phyloP scores from a whole-genome alignment of 768 basidiomycete species.

The Boletus rex-veris region DNA sequence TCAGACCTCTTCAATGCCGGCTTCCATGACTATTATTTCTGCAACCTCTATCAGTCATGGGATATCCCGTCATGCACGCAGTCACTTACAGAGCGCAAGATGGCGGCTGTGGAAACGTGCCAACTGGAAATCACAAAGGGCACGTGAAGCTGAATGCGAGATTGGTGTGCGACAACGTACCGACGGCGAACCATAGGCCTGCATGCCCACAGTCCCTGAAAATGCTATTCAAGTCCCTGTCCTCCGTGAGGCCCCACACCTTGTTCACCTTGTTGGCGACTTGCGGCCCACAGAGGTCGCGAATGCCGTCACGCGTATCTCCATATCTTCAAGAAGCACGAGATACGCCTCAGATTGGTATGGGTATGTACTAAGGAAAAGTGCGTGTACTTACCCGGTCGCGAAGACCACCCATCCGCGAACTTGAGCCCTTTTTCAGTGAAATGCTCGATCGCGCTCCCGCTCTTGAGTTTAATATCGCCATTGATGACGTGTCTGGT shows the following conservation, averaged over 20 bases:
- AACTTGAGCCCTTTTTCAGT: slow-evolving; percentile 28
- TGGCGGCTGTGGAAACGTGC: slow-evolving; percentile 31
- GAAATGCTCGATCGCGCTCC: slow-evolving; percentile 31
- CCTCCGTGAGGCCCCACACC: slow-evolving; percentile 60
- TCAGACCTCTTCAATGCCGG: slow-evolving; percentile 26
- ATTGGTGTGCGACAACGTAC: slow-evolving; percentile 11
- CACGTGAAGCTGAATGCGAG: neutral
- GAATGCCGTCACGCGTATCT: slow-evolving; percentile 40
- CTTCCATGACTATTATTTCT: slow-evolving; percentile 32
- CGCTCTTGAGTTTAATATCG: slow-evolving; percentile 50
- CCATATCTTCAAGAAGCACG: slow-evolving; percentile 38
- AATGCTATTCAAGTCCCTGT: slow-evolving; percentile 53
- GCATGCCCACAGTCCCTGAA: slow-evolving; percentile 36
- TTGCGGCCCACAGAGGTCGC: slow-evolving; percentile 44
- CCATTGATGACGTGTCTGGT: slow-evolving; percentile 44
- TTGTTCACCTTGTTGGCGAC: slow-evolving; percentile 43
- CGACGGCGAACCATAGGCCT: slow-evolving; percentile 32
- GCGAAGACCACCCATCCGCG: slow-evolving; percentile 28
- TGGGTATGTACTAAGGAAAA: neutral
- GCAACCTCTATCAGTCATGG: neutral
- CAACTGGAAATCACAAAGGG: slow-evolving; percentile 13
- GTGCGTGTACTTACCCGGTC: slow-evolving; percentile 20
- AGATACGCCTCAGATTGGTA: neutral
- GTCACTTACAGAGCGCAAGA: slow-evolving; percentile 28
- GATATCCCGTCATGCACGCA: neutral